A percentile compares a stretch with the other conserved stretches of the same genome.
Evolutionary conservation across 768 basidiomycete genomes (phyloP).

Genomic region (Crucibulum laeve): DNA sequence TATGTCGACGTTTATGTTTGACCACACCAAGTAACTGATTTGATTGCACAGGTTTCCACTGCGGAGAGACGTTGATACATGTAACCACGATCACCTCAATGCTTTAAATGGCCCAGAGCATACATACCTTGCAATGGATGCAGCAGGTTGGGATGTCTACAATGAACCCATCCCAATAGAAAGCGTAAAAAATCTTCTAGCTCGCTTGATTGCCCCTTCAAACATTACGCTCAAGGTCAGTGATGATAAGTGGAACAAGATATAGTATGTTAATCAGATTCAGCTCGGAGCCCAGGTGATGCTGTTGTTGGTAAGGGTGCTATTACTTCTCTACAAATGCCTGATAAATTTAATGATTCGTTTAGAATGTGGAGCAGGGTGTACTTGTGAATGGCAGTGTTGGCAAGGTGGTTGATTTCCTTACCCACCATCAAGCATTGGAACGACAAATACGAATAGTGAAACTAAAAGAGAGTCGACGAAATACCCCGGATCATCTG

Average conservation of each 20-base stretch:
- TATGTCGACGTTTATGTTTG: background rate
- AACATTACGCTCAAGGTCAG: constrained; percentile 44
- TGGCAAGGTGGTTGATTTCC: constrained; percentile 49
- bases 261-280: background rate
- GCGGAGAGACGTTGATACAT: constrained; percentile 69
- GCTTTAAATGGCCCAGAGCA: constrained; percentile 33
- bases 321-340: background rate
- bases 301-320: constrained; percentile 50
- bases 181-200: constrained; percentile 28
- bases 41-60: constrained; percentile 58
- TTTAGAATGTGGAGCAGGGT: constrained; percentile 64
- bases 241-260: background rate
- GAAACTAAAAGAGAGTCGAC: constrained; percentile 8
- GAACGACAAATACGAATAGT: constrained; percentile 30
- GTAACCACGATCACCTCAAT: constrained; percentile 61
- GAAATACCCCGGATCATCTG: too few relatives aligned
- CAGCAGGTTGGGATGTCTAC: constrained; percentile 36
- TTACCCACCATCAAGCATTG: constrained; percentile 43
- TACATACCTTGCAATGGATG: constrained; percentile 39
- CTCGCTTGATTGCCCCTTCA: constrained; percentile 45
- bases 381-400: constrained; percentile 64
- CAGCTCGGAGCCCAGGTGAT: constrained; percentile 80
- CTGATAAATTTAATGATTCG: background rate
- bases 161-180: constrained; percentile 22
- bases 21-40: background rate